Base-by-base conservation (phyloP, 140 eudicot species). In the Bidens hawaiensis region DNA sequence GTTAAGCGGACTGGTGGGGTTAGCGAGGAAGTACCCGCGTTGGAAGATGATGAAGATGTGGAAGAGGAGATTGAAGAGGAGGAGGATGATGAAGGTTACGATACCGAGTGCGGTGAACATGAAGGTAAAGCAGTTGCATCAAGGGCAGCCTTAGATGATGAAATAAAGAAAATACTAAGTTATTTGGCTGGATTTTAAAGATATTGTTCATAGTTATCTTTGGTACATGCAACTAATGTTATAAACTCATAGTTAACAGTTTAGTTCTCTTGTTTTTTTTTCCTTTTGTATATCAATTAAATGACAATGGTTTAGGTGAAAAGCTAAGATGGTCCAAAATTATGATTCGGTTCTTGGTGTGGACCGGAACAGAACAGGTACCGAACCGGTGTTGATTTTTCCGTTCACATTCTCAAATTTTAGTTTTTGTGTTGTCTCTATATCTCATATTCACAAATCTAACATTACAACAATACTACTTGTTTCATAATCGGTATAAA, bases 71-170 rank as follows among this genome's bases (percentile, higher is more conserved):
- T 17, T 19, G 83, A 72, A 42, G 90, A 88, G 59, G 97, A 82
- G 69, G 91, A 89, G 13, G 63, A 73, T 5, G 89, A 85, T 47
- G 90, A 80, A 50, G 95, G 79, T 68, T 62, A 68, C 41, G 85
- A 83, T 81, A 86, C 91, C 4, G 95, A 86, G 72, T 86, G 83
- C 18, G 80, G 86, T 77, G 94, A 88, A 53, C 95, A 85, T 48
- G 94, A 88, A 63, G 94, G 80, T 11, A 60, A 62, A 53, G 75
- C 62, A 62, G 33, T 62, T 21, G 83, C 73, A 3, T 54, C 67
- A 13, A 45, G 64, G 51, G 72, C 84, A 15, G 65, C 62, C 66
- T 79, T 86, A 25, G 86, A 85, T 17, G 89, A 79, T 42, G 94
- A 85, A 53, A 70, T n/a, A n/a, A n/a, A n/a, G 67, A 73, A 40